These are phyloP conservation scores for Pisolithus microcarpus DNA, from an alignment of 768 basidiomycete species.

Conservation along the genomic window DNA sequence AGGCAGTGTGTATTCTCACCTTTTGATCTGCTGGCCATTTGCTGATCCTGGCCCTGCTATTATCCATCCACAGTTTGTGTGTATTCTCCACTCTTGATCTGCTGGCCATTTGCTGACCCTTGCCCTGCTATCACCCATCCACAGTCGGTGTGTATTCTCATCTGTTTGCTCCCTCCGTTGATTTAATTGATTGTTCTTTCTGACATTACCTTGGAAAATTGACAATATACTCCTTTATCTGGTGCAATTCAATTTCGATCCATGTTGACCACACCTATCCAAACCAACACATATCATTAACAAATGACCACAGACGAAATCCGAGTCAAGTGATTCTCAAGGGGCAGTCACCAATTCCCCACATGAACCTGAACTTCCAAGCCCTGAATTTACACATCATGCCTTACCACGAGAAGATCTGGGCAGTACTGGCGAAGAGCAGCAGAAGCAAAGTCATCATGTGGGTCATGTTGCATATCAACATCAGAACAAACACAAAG, in stretches of 20 bases:
- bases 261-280: background rate
- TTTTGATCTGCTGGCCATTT: too few relatives aligned
- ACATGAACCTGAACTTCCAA: constrained; percentile 36
- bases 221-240: too few relatives aligned
- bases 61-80: too few relatives aligned
- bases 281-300: background rate
- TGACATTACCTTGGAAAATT: background rate
- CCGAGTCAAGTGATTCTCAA: constrained; percentile 30
- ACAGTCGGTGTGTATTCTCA: too few relatives aligned
- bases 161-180: too few relatives aligned
- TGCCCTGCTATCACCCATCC: too few relatives aligned
- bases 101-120: too few relatives aligned
- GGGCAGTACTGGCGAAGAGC: too few relatives aligned
- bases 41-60: too few relatives aligned
- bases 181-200: background rate
- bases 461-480: background rate
- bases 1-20: too few relatives aligned
- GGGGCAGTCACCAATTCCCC: constrained; percentile 11
- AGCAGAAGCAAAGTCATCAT: background rate
- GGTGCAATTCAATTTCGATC: too few relatives aligned
- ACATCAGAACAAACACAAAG: background rate
- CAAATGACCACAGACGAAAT: constrained; percentile 28
- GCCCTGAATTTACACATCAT: constrained; percentile 34
- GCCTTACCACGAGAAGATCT: constrained; percentile 16
- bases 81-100: too few relatives aligned